Evolutionary conservation across 495 filamentous ascomycete genomes (phyloP).

Genomic region (Trypethelium eluteriae): DNA sequence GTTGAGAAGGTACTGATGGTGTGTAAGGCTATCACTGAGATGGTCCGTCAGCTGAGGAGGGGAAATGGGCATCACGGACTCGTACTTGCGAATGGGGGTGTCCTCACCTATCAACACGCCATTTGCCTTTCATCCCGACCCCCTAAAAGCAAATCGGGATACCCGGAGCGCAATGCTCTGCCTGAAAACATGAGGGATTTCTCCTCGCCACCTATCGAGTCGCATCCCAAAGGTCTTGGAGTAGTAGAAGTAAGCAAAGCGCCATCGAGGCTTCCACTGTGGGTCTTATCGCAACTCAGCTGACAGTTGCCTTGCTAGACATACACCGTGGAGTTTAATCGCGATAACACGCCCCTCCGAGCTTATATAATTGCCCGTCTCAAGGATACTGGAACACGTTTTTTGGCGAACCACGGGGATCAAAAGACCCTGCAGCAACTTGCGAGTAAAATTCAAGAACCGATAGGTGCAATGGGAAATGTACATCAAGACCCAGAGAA

Average conservation of each 20-base stretch:
- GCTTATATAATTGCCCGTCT: constrained; percentile 46
- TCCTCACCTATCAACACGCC: constrained; percentile 48
- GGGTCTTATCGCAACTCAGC: neutral
- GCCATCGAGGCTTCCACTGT: neutral
- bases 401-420: constrained; percentile 46
- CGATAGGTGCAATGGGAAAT: constrained; percentile 38
- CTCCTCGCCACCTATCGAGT: constrained; percentile 32
- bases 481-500: constrained; percentile 27
- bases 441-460: constrained; percentile 28
- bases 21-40: constrained; percentile 41
- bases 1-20: neutral
- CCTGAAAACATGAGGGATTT: constrained; percentile 29
- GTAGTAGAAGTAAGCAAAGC: constrained; percentile 42
- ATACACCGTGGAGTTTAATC: constrained; percentile 47
- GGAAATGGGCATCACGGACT: constrained; percentile 40
- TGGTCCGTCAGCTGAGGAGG: constrained; percentile 40
- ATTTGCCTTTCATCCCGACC: constrained; percentile 43
- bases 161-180: constrained; percentile 39
- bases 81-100: constrained; percentile 50
- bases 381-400: constrained; percentile 38
- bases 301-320: constrained; percentile 35
- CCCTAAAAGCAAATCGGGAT: constrained; percentile 31
- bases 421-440: constrained; percentile 34
- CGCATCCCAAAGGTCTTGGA: constrained; percentile 39
- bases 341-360: constrained; percentile 38